Base-by-base conservation (phyloP, 2,329 filamentous ascomycete species). In the Cryphonectria naterciae region DNA sequence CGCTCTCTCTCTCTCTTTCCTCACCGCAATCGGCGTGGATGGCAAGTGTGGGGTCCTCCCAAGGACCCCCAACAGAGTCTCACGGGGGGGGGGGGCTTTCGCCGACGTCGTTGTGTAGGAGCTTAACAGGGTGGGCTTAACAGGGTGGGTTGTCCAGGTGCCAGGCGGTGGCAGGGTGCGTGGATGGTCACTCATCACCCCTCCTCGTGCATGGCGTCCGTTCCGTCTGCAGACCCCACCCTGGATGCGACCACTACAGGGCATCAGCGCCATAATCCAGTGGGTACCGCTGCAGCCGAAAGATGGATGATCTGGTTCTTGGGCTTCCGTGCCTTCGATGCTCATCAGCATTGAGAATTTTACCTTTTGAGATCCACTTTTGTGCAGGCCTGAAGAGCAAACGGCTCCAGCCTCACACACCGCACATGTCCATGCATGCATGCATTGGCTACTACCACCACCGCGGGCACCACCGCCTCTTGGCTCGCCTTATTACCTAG, bases 371-470 rank as follows among this genome's bases (percentile, higher is more conserved):
- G 35, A 19, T 65, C 71, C 71, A 68, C 71, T 67, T 32, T 63
- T 32, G n/a, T 73, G 71, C 71, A 73, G 69, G 15, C 65, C 65
- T 72, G 70, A 58, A 52, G 65, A 62, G 37, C 67, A 63, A 63
- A 63, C 67, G 58, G 39, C 56, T 67, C 65, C 64, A 71, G 69
- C 71, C 69, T 73, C 71, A 71, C 61, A 71, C 71, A 73, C 71
- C 71, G 71, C 68, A 69, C 68, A 67, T 64, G 61, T 64, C 37
- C 61, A 32, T 1, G 28, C 28, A 32, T 1, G 28, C 28, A 46
- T 73, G 69, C 67, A 62, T 25, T 25, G 56, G n/a, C 41, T 49
- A 19, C 19, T 32, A 63, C 43, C 71, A 68, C 41, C 43, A 28
- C 35, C 41, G 46, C 61, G 41, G 37, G 61, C 69, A 73, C 63